Evolutionary conservation across 1,284 basidiomycete genomes (phyloP), one percentile per base, ranked within the genome.

Genomic region (Stygiomarasmius scandens): DNA sequence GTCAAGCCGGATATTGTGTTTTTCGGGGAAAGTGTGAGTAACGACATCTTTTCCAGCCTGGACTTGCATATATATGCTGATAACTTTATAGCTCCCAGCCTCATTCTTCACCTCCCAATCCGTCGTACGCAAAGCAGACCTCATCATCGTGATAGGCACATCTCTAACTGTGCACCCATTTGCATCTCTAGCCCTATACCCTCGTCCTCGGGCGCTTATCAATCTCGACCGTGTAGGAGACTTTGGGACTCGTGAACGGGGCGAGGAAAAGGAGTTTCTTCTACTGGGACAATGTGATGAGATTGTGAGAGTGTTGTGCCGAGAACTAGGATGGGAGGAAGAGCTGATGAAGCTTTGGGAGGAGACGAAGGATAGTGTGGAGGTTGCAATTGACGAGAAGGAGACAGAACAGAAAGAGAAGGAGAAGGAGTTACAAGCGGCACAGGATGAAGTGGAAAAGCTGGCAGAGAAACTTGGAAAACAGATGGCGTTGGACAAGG

Each of bases 1-100:
- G 89, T 95, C 38, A 96, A 96, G 72, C 95, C 94, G 3, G 90
- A 96, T 67, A 96, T 96, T 49, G 92, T 96, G n/a, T 96, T 97
- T 74, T 96, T 96, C 67, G 95, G 95, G 49, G 95, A 96, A 74
- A 66, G 78, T 45, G 89, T 89, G 66, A 29, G 85, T 73, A 20
- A n/a, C n/a, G n/a, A n/a, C n/a, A n/a, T n/a, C n/a, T n/a, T n/a
- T n/a, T 23, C 24, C 29, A 5, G 29, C 29, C 41, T 34, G 14
- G 47, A 9, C 55, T 56, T 19, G 54, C 41, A 25, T 51, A 59
- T 9, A 43, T 14, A 14, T 60, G 56, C 48, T 49, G 32, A 23
- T 41, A 14, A 24, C 19, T 9, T 19, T 55, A 12, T 60, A 89
- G 87, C 79, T 91, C 5, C 89, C 90, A 0, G 65, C 71, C 0